Evolutionary conservation across 2,329 filamentous ascomycete species (phyloP).

Genomic region (Trichoderma arundinaceum): DNA sequence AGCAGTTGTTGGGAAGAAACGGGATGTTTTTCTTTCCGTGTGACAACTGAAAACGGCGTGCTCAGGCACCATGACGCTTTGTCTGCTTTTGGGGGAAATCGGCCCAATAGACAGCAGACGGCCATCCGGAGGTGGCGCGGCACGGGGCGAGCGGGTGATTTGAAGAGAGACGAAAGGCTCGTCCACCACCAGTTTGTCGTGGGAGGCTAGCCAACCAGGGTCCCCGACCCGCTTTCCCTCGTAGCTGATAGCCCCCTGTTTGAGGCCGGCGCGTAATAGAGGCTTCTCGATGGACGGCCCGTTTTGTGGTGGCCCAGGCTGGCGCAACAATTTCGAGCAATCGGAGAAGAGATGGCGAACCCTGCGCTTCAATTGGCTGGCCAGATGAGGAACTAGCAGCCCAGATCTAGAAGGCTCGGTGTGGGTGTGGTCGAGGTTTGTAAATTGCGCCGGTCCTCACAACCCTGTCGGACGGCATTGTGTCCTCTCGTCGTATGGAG

Average conservation of each 20-base stretch:
- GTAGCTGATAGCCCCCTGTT: conserved; percentile 47
- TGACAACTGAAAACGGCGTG: conserved; percentile 17
- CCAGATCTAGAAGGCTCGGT: conserved; percentile 34
- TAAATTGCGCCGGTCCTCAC: conserved; percentile 20
- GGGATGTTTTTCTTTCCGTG: conserved; percentile 16
- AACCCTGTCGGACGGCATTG: conserved; percentile 21
- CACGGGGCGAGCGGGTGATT: conserved; percentile 40
- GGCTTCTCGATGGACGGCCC: conserved; percentile 54
- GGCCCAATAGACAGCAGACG: conserved; percentile 21
- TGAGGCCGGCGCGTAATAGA: conserved; percentile 58
- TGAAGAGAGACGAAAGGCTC: conserved; percentile 30
- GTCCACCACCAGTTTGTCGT: conserved; percentile 29
- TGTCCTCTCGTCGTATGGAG: background rate
- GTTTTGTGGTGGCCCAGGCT: conserved; percentile 42
- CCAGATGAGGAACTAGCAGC: conserved; percentile 34
- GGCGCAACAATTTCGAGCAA: conserved; percentile 52
- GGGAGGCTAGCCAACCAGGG: conserved; percentile 32
- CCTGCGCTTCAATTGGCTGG: conserved; percentile 50
- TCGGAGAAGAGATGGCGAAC: conserved; percentile 50
- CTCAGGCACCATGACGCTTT: conserved; percentile 16
- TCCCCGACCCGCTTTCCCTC: conserved; percentile 24
- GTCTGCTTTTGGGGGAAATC: conserved; percentile 22
- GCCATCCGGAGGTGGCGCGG: conserved; percentile 43
- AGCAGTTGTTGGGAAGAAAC: background rate
- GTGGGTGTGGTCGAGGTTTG: conserved; percentile 22